Percentiles rank a stretch among this genome's conserved stretches.
Conservation (phyloP, 371 early-diverging fungal genomes). For the Saksenaea vasiformis region DNA sequence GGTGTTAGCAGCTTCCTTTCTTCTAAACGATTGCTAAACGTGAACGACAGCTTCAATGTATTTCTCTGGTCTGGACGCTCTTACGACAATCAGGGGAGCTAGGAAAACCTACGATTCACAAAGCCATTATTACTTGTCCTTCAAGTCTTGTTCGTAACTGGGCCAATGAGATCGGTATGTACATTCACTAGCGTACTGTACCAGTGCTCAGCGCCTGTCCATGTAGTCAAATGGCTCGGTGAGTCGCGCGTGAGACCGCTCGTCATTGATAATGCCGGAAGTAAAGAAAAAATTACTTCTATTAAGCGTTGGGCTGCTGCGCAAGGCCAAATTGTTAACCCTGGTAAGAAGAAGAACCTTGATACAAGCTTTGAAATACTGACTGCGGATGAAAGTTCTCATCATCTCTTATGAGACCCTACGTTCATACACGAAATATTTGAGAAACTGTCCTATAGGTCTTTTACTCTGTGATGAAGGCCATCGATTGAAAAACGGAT, state of each 20-base stretch:
- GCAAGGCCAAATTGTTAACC: slow-evolving; percentile 83
- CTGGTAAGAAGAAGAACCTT: slow-evolving; percentile 45
- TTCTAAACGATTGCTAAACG: neutral
- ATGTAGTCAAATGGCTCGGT: slow-evolving; percentile 89
- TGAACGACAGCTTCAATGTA: slow-evolving; percentile 72
- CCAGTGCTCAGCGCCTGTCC: neutral
- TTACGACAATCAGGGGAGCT: slow-evolving; percentile 86
- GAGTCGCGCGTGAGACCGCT: slow-evolving; percentile 77
- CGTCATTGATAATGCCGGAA: slow-evolving; percentile 84
- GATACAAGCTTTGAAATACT: neutral
- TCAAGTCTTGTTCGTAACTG: slow-evolving; percentile 84
- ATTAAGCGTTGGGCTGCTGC: slow-evolving; percentile 81
- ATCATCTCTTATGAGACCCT: slow-evolving; percentile 96
- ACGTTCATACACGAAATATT: slow-evolving; percentile 73
- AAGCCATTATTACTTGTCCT: slow-evolving; percentile 86
- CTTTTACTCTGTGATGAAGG: slow-evolving; percentile 97
- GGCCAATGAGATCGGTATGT: slow-evolving; percentile 78
- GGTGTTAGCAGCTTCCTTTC: neutral
- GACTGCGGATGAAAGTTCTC: slow-evolving; percentile 57
- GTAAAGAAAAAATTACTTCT: slow-evolving; percentile 82
- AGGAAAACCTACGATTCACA: slow-evolving; percentile 90
- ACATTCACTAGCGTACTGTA: neutral
- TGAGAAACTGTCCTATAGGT: slow-evolving; percentile 85
- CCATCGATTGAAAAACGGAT: slow-evolving; percentile 94
- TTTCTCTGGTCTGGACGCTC: slow-evolving; percentile 93